A percentile compares a stretch with the other conserved stretches of the same genome.
Evolutionary conservation across 352 stramenopile genomes (phyloP).

Genomic region (Phytophthora nicotianae): DNA sequence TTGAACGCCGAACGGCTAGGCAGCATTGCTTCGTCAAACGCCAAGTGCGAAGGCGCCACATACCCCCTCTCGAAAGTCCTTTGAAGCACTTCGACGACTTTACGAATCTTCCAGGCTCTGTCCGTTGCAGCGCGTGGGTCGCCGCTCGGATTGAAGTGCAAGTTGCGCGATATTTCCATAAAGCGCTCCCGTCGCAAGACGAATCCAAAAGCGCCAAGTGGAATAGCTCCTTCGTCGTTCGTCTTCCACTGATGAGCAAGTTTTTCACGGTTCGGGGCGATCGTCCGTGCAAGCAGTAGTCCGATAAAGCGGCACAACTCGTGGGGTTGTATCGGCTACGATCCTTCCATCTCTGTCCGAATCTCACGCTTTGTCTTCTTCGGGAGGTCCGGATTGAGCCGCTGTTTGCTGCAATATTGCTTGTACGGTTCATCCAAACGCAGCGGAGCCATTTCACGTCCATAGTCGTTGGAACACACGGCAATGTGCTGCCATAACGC

Average conservation of each 20-base stretch:
- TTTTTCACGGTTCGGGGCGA: neutral
- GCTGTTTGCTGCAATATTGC: neutral
- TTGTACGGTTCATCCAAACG: slow-evolving; percentile 2
- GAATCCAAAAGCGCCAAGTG: neutral
- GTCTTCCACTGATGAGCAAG: neutral
- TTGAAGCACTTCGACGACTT: neutral
- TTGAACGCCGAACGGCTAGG: neutral
- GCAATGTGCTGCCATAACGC: neutral
- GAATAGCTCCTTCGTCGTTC: neutral
- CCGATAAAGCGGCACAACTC: neutral
- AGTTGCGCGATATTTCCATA: no score
- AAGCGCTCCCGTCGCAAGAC: no score
- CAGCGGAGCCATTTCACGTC: neutral
- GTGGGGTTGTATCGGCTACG: neutral
- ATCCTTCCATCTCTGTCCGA: neutral
- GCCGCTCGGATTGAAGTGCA: neutral
- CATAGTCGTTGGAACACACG: neutral
- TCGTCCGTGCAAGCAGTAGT: neutral
- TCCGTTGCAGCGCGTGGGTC: neutral
- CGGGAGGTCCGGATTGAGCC: neutral
- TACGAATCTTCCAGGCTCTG: neutral
- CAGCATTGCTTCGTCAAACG: neutral
- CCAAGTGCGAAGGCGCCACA: neutral
- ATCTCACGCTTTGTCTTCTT: slow-evolving; percentile 3
- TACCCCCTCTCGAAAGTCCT: neutral